phyloP scores from a whole-genome alignment of 805 yeast genomes.

The Kluyveromyces lactis region DNA sequence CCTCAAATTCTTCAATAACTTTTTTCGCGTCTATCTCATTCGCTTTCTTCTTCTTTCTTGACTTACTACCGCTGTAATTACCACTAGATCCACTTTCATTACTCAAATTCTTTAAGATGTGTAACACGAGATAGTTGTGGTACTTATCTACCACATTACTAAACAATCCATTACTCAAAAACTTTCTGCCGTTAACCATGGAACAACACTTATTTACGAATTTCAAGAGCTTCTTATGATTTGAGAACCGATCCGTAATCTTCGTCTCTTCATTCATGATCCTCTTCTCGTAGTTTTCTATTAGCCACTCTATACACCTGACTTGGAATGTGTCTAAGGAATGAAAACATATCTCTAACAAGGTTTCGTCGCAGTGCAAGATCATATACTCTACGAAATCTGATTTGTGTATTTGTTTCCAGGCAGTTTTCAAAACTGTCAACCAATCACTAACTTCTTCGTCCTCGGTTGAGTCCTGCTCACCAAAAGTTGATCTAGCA shows the following conservation, averaged over 20 bases:
- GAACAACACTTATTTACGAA: conserved; percentile 4
- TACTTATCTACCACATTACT: background rate
- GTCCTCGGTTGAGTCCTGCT: background rate
- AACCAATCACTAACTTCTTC: background rate
- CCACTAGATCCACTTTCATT: background rate
- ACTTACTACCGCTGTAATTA: background rate
- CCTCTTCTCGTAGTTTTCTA: background rate
- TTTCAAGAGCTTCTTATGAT: conserved; percentile 3
- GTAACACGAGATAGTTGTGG: background rate
- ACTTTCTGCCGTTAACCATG: background rate
- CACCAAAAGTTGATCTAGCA: conserved; percentile 3
- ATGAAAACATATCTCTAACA: conserved; percentile 2
- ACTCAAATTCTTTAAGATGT: background rate
- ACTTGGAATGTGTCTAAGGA: conserved; percentile 1
- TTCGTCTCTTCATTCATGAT: conserved; percentile 1
- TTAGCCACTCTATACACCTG: conserved; percentile 2
- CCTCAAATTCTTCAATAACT: conserved; percentile 5
- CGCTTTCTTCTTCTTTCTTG: conserved; percentile 13
- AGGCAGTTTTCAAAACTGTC: background rate
- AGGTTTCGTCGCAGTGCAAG: conserved; percentile 3
- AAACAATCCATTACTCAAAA: background rate
- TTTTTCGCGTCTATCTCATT: conserved; percentile 15
- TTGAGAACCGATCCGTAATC: background rate
- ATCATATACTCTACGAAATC: conserved; percentile 1
- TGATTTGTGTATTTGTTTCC: background rate